These are phyloP conservation scores for Psidium guajava DNA, from an alignment of 345 rosid genomes.

Conservation along the genomic window DNA sequence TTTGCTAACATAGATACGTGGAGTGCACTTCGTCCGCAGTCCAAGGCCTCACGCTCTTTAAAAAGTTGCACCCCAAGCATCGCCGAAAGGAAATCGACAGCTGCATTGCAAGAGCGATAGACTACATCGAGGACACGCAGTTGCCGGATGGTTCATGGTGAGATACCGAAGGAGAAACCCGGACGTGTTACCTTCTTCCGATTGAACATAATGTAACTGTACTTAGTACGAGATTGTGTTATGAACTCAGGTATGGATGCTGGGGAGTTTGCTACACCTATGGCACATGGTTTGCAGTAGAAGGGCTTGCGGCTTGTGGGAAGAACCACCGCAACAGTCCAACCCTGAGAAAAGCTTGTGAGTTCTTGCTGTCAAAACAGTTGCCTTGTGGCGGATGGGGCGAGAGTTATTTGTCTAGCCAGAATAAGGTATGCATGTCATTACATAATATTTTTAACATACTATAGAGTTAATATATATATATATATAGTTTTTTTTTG, in stretches of 20 bases:
- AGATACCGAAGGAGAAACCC: neutral
- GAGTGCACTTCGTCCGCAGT: slow-evolving; percentile 41
- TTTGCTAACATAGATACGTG: slow-evolving; percentile 21
- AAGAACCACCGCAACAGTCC: slow-evolving; percentile 21
- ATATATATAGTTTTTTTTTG: neutral
- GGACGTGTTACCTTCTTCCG: neutral
- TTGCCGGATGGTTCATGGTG: slow-evolving; percentile 46
- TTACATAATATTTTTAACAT: neutral
- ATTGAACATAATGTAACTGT: neutral
- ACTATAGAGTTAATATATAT: neutral
- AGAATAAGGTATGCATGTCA: slow-evolving; percentile 16
- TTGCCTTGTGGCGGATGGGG: slow-evolving; percentile 62
- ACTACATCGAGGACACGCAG: slow-evolving; percentile 29
- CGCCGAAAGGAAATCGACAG: slow-evolving; percentile 22
- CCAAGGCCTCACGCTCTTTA: slow-evolving; percentile 29
- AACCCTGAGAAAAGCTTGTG: slow-evolving; percentile 35
- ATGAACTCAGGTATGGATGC: slow-evolving; percentile 34
- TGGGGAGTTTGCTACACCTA: slow-evolving; percentile 70
- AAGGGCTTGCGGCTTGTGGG: slow-evolving; percentile 37
- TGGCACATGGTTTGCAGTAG: slow-evolving; percentile 46
- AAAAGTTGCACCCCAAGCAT: slow-evolving; percentile 27
- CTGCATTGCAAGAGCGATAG: slow-evolving; percentile 8
- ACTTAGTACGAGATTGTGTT: neutral
- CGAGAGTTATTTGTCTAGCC: slow-evolving; percentile 51
- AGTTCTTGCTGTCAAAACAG: slow-evolving; percentile 38